A percentile compares a stretch with the other conserved stretches of the same genome.
These are phyloP conservation scores for Avena insularis DNA, from an alignment of 176 grass and related monocot genomes.

Conservation along the genomic window DNA sequence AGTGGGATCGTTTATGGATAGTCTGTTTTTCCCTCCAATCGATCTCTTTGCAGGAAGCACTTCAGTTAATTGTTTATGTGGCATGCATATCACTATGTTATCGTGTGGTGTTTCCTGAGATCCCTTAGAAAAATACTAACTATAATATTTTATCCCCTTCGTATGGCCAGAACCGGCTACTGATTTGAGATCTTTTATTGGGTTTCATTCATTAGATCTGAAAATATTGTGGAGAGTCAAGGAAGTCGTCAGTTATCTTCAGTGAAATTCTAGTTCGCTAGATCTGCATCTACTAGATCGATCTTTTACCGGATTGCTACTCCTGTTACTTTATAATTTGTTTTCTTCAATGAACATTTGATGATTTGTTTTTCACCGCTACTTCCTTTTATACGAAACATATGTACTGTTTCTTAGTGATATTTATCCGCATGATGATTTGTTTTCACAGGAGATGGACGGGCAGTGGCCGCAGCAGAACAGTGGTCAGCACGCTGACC, in stretches of 20 bases:
- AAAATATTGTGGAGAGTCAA: not conserved
- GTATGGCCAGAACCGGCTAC: not conserved
- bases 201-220: not conserved
- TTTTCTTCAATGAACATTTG: too few relatives aligned
- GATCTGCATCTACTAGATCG: not conserved
- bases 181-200: too few relatives aligned
- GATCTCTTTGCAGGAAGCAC: not conserved
- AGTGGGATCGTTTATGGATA: not conserved
- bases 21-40: not conserved
- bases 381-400: too few relatives aligned
- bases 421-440: not conserved
- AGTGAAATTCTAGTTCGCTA: not conserved
- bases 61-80: not conserved
- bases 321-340: not conserved
- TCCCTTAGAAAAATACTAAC: not conserved
- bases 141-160: not conserved
- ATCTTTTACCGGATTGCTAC: not conserved
- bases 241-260: not conserved
- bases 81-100: not conserved
- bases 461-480: not conserved
- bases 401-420: not conserved
- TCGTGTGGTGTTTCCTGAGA: not conserved
- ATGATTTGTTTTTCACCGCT: not conserved
- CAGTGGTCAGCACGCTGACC: not conserved
- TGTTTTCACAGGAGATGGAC: constrained; percentile 10